These are phyloP conservation scores for Gossypium mustelinum DNA, from an alignment of 345 rosid species.

Conservation along the genomic window DNA sequence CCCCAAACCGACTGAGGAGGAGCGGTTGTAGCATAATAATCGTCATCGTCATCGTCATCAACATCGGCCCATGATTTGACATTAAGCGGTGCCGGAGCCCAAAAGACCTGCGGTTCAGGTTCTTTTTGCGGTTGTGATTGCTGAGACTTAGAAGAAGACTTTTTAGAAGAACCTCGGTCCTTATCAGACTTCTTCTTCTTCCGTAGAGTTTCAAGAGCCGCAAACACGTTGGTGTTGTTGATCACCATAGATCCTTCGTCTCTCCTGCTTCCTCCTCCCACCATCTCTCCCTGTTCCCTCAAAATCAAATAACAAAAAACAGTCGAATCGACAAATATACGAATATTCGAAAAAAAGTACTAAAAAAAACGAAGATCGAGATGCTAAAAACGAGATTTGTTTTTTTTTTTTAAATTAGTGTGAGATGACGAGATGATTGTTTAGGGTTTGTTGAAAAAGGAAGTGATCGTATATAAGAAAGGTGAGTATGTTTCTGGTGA, in stretches of 20 bases:
- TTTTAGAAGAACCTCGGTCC: conserved; percentile 26
- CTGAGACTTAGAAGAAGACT: conserved; percentile 32
- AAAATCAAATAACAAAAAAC: not conserved
- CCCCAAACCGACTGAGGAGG: conserved; percentile 43
- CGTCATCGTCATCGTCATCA: conserved; percentile 57
- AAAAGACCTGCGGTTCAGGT: conserved; percentile 46
- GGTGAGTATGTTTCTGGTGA: not conserved
- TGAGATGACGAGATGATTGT: not conserved
- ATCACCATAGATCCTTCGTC: conserved; percentile 48
- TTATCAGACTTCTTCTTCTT: conserved; percentile 56
- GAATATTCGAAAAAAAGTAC: not conserved
- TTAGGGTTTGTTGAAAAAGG: not conserved
- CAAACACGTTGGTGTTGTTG: conserved; percentile 54
- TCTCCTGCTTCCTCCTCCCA: conserved; percentile 51
- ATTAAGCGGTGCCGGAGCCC: conserved; percentile 48
- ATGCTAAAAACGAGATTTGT: not conserved
- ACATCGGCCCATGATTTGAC: conserved; percentile 57
- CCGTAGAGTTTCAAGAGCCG: conserved; percentile 51
- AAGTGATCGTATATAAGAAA: not conserved
- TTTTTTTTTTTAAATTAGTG: not conserved
- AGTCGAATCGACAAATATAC: conserved; percentile 2
- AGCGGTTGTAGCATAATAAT: conserved; percentile 49
- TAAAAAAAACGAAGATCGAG: not conserved
- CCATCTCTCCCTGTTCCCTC: conserved; percentile 27
- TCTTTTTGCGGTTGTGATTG: conserved; percentile 29